Percentiles rank a stretch among this genome's conserved stretches.
phyloP scores from a whole-genome alignment of 495 filamentous ascomycete species.

The Neurospora terricola region DNA sequence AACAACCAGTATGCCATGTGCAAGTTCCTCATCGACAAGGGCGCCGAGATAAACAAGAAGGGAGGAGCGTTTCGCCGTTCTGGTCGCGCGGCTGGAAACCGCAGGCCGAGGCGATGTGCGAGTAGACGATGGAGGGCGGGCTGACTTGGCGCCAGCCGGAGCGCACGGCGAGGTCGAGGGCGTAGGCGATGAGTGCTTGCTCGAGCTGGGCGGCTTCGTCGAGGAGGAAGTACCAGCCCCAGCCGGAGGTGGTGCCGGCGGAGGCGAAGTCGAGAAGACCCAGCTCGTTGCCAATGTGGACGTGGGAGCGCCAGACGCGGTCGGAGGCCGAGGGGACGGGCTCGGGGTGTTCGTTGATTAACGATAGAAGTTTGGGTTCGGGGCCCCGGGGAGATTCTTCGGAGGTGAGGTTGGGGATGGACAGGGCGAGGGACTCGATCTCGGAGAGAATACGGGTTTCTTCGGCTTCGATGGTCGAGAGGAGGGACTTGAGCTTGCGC shows the following conservation, averaged over 20 bases:
- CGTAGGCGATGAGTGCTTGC: constrained; percentile 83
- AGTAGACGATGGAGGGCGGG: constrained; percentile 85
- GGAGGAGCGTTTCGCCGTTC: constrained; percentile 84
- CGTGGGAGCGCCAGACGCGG: constrained; percentile 56
- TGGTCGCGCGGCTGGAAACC: constrained; percentile 91
- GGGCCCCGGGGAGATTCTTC: constrained; percentile 61
- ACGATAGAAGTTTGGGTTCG: constrained; percentile 43
- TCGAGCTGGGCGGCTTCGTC: constrained; percentile 86
- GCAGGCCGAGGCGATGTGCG: constrained; percentile 79
- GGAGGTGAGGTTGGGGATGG: constrained; percentile 81
- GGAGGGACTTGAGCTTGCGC: constrained; percentile 53
- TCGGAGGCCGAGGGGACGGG: constrained; percentile 39
- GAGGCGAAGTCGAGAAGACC: constrained; percentile 75
- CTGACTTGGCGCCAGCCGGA: constrained; percentile 67
- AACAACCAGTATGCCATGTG: constrained; percentile 96
- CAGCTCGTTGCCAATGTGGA: constrained; percentile 72
- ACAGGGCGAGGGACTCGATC: constrained; percentile 63
- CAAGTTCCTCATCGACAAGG: constrained; percentile 82
- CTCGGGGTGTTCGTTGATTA: constrained; percentile 67
- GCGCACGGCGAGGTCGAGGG: constrained; percentile 55
- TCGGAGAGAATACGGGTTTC: constrained; percentile 51
- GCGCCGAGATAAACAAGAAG: constrained; percentile 87
- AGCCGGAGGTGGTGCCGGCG: constrained; percentile 70
- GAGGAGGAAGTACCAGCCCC: constrained; percentile 93
- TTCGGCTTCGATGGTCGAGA: constrained; percentile 47